Base-by-base conservation (phyloP, 768 basidiomycete genomes). In the Kockovaella imperatae region DNA sequence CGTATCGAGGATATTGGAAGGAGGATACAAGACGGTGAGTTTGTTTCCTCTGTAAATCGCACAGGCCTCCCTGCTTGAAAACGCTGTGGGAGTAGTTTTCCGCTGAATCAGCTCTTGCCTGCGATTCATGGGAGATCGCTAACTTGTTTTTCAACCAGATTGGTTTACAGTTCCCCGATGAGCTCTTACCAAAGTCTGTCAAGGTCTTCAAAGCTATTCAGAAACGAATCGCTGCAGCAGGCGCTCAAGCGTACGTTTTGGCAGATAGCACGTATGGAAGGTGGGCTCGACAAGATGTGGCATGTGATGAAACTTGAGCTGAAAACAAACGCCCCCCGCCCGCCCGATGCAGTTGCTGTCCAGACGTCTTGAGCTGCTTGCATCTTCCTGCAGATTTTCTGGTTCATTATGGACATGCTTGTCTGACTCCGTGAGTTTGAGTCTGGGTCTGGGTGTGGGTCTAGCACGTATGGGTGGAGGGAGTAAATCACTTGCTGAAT, bases 241-340 rank as follows among this genome's bases (percentile, higher is more conserved):
- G 56, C 25, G 74, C 74, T 42, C 84, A 91, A 59, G 73, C 87
- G 20, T 93, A 88, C 67, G 83, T 95, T 4, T 77, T 96, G n/a
- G 93, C 91, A 11, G 93, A 99, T 71, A 96, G 91, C 18, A 93
- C 91, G 3, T 96, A 96, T 70, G 95, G 91, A 72, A 91, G 86
- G 91, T 81, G 74, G 36, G 80, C 50, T 10, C 30, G 17, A 10
- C 6, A 4, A 39, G 31, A 38, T 18, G 38, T 50, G 47, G 14
- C 34, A 10, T 24, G 7, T 43, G 21, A 24, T 4, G 42, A 47
- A 6, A 31, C 8, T 7, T 23, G 38, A 23, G 26, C 50, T 44
- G n/a, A 43, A 23, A 15, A n/a, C n/a, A n/a, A n/a, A n/a, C n/a
- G n/a, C n/a, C n/a, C n/a, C n/a, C n/a, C n/a, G n/a, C n/a, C n/a